A percentile compares a stretch with the other conserved stretches of the same genome.
These are phyloP conservation scores for Sporisorium iseilematis-ciliati DNA, from an alignment of 1,284 basidiomycete genomes.

Conservation along the genomic window DNA sequence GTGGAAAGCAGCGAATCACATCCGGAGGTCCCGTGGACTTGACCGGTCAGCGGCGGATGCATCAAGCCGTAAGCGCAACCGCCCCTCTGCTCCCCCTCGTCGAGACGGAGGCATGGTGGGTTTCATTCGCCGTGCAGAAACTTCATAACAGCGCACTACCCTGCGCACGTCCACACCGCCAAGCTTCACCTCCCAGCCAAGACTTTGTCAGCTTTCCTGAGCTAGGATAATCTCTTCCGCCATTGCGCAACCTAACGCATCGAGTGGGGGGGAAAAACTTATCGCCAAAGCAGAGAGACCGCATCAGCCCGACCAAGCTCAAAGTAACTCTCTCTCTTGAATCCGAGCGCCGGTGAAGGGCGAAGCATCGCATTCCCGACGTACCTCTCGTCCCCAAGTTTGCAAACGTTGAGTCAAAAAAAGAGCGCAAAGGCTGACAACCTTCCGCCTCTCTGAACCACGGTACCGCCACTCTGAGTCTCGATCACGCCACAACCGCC, in stretches of 20 bases:
- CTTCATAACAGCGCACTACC: not conserved
- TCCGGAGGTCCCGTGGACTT: constrained; percentile 20
- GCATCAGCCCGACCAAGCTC: constrained; percentile 12
- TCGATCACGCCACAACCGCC: constrained; percentile 19
- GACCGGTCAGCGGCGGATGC: constrained; percentile 21
- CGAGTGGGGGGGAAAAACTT: not conserved
- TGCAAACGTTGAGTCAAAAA: constrained; percentile 25
- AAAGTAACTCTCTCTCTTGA: not conserved
- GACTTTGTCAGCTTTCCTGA: constrained; percentile 15
- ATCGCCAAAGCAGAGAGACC: not conserved
- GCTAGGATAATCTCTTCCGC: not conserved
- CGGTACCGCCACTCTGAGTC: constrained; percentile 13
- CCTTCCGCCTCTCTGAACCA: constrained; percentile 3
- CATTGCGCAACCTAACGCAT: not conserved
- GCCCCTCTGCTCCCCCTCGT: not conserved
- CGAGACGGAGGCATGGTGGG: constrained; percentile 7
- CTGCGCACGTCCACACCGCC: not conserved
- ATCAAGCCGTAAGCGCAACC: constrained; percentile 7
- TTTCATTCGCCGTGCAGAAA: constrained; percentile 9
- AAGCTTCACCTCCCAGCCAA: not conserved
- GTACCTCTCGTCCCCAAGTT: constrained; percentile 9
- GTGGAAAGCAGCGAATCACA: not conserved
- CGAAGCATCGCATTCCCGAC: constrained; percentile 26
- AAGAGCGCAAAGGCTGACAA: not conserved
- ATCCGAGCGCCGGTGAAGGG: constrained; percentile 11